Evolutionary conservation across 2,329 filamentous ascomycete species (phyloP).

Genomic region (Nigrospora oryzae): DNA sequence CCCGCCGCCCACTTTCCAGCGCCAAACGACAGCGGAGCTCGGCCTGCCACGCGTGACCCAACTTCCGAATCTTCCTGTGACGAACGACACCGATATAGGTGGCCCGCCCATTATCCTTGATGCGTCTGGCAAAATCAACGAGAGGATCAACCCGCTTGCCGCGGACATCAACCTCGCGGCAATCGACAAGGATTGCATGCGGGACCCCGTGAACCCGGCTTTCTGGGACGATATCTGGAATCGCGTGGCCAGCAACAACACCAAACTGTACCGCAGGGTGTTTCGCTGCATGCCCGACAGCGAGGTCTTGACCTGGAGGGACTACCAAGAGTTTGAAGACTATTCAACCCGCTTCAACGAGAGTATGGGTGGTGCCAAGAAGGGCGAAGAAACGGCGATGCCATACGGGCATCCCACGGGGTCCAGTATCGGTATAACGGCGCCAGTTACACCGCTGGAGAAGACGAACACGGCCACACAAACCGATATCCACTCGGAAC

Average conservation of each 20-base stretch:
- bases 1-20: constrained; percentile 46
- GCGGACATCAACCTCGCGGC: constrained; percentile 65
- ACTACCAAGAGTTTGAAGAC: constrained; percentile 76
- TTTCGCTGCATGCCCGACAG: constrained; percentile 97
- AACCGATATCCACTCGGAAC: constrained; percentile 6
- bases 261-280: constrained; percentile 83
- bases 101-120: constrained; percentile 52
- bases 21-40: constrained; percentile 57
- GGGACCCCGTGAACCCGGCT: constrained; percentile 70
- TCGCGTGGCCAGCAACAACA: constrained; percentile 85
- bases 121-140: constrained; percentile 35
- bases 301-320: constrained; percentile 85
- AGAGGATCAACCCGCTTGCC: constrained; percentile 42
- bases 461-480: constrained; percentile 5
- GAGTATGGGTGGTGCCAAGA: constrained; percentile 49
- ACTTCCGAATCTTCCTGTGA: constrained; percentile 58
- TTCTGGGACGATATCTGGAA: constrained; percentile 91
- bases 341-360: constrained; percentile 74
- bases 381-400: constrained; percentile 34
- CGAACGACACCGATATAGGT: constrained; percentile 76
- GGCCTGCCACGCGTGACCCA: constrained; percentile 62
- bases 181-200: constrained; percentile 89
- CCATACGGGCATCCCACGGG: too few species aligned
- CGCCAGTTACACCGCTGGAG: too few species aligned
- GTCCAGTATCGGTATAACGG: too few species aligned